Percentiles rank a stretch among this genome's conserved stretches.
Conservation (phyloP, 2,329 filamentous ascomycete genomes). For the Penicillium sp. region DNA sequence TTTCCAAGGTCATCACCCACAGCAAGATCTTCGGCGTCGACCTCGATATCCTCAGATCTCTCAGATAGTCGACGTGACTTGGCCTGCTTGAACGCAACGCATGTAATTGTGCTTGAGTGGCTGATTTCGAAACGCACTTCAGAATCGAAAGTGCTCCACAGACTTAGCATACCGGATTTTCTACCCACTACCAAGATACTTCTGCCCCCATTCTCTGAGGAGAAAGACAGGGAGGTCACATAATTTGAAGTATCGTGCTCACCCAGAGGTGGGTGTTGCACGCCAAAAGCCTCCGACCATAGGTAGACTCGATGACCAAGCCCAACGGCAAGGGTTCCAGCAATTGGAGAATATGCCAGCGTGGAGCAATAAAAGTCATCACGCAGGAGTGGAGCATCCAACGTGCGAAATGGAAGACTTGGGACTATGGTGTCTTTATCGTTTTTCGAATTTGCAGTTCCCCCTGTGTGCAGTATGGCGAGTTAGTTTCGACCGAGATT, state of each 20-base stretch:
- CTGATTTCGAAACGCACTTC: conserved; percentile 74
- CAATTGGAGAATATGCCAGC: conserved; percentile 79
- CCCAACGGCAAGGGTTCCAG: conserved; percentile 80
- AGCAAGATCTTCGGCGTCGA: conserved; percentile 79
- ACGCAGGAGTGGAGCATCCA: conserved; percentile 86
- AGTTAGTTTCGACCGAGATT: background rate
- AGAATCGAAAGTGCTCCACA: conserved; percentile 74
- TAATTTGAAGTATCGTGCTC: conserved; percentile 56
- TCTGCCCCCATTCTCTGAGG: conserved; percentile 74
- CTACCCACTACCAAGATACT: conserved; percentile 85
- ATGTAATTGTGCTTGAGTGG: conserved; percentile 75
- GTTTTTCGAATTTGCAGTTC: conserved; percentile 22
- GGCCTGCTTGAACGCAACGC: conserved; percentile 78
- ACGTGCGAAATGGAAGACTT: conserved; percentile 78
- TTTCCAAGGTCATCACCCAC: conserved; percentile 84
- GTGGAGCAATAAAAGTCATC: conserved; percentile 97
- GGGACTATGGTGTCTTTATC: conserved; percentile 59
- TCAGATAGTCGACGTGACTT: conserved; percentile 56
- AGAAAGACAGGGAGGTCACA: conserved; percentile 89
- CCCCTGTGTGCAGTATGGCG: conserved; percentile 24
- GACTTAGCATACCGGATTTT: conserved; percentile 73
- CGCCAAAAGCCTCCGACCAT: conserved; percentile 80
- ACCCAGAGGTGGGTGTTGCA: conserved; percentile 63
- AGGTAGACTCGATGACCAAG: conserved; percentile 79
- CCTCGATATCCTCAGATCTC: conserved; percentile 53